Conservation (phyloP, 176 grass and related monocot species). For the Thinopyrum elongatum region DNA sequence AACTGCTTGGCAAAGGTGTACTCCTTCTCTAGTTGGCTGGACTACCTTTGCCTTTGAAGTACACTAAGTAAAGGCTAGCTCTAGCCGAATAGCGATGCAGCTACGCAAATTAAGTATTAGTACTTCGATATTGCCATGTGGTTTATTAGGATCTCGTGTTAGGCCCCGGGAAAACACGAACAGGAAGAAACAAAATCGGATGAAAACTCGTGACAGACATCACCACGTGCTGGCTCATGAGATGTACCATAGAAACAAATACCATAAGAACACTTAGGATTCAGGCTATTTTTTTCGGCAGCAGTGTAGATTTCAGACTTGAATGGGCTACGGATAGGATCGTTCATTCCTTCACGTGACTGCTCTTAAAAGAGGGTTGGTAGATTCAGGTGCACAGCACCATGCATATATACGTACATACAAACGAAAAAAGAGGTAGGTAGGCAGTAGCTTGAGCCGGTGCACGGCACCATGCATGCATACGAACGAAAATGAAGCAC, state of each 20-base stretch:
- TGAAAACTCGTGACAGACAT: too few relatives aligned
- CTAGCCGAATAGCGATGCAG: not conserved
- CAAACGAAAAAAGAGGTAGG: too few relatives aligned
- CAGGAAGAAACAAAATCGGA: too few relatives aligned
- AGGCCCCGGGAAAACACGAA: not conserved
- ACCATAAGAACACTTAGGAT: not conserved
- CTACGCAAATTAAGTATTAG: too few relatives aligned
- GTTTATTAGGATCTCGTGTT: not conserved
- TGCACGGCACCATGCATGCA: not conserved
- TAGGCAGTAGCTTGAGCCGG: not conserved
- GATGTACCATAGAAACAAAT: not conserved
- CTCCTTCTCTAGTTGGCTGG: not conserved
- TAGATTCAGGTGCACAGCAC: not conserved
- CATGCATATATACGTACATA: not conserved
- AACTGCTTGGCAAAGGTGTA: not conserved
- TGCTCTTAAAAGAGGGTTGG: not conserved
- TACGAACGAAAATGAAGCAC: not conserved
- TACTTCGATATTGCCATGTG: not conserved
- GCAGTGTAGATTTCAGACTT: not conserved
- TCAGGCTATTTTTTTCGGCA: too few relatives aligned
- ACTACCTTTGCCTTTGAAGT: not conserved
- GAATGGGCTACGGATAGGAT: not conserved
- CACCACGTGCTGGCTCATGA: too few relatives aligned
- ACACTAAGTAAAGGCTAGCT: not conserved
- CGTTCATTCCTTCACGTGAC: not conserved